Conservation (phyloP, 2,329 filamentous ascomycete genomes). For the Elsinoe fawcettii region DNA sequence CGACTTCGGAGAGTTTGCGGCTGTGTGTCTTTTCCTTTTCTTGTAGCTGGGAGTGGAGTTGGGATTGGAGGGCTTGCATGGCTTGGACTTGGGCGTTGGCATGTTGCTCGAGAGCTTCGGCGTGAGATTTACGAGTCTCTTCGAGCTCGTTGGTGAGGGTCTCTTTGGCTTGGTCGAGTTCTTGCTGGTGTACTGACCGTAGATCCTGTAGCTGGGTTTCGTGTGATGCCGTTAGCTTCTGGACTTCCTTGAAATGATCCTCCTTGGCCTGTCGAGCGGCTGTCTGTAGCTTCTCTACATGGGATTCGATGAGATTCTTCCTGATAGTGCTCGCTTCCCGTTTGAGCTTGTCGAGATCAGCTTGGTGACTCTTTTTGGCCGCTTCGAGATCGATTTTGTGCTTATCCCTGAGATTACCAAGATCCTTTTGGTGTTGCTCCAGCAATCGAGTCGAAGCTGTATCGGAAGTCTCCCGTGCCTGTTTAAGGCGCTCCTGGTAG, state of each 20-base stretch:
- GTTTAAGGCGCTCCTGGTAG: background rate
- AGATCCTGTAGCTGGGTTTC: slow-evolving; percentile 14
- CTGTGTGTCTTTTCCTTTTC: slow-evolving; percentile 9
- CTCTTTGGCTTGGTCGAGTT: slow-evolving; percentile 11
- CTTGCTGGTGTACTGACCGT: slow-evolving; percentile 13
- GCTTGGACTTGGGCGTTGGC: background rate
- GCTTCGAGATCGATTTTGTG: slow-evolving; percentile 11
- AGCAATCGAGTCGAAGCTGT: slow-evolving; percentile 4
- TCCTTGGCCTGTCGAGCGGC: slow-evolving; percentile 4
- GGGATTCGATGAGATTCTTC: slow-evolving; percentile 10
- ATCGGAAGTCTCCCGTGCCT: background rate
- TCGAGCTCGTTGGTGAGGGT: slow-evolving; percentile 6
- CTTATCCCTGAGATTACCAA: slow-evolving; percentile 11
- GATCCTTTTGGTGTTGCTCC: slow-evolving; percentile 11
- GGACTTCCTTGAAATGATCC: slow-evolving; percentile 5
- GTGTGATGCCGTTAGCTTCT: slow-evolving; percentile 8
- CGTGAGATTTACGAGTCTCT: background rate
- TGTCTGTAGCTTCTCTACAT: slow-evolving; percentile 6
- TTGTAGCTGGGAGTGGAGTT: background rate
- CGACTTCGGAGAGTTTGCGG: slow-evolving; percentile 7
- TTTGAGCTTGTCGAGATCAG: background rate
- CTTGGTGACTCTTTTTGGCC: slow-evolving; percentile 10
- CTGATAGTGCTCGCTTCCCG: background rate
- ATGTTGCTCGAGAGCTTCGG: background rate
- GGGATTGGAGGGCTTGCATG: slow-evolving; percentile 10